Base-by-base conservation (phyloP, 23 red algal genomes). In the Chondrus crispus region DNA sequence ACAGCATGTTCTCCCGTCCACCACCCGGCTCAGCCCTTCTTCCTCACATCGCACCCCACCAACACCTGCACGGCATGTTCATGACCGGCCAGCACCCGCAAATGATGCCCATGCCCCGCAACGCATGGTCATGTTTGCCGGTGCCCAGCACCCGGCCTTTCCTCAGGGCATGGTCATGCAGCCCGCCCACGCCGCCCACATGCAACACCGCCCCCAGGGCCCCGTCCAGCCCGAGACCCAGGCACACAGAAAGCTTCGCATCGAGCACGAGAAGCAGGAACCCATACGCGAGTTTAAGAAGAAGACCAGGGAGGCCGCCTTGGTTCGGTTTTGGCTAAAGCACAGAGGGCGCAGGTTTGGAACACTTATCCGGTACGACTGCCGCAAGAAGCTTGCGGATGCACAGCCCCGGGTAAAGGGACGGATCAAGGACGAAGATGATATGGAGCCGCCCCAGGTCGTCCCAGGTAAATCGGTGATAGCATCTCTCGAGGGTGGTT, bases 281-380 rank as follows among this genome's bases (percentile, higher is more conserved):
- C 90, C 88, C 11, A 88, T 82, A n/a, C 47, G 82, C 20, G 89
- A 97, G 52, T 97, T 97, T 53, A 97, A 97, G 84, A 92, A 97
- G 81, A 97, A 89, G 48, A 93, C 92, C 0, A 36, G 95, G 4
- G 88, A 97, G 66, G 95, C 95, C 28, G 95, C 95, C 4, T 80
- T 97, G 1, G 83, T 97, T 13, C 95, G 95, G 32, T 97, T 93
- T 69, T 79, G 95, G 3, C 95, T 94, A 70, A 97, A 97, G 88
- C 46, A 84, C 39, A 57, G 77, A 54, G 95, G 94, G 13, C 41
- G 95, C 24, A 45, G 87, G 48, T 97, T 94, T 52, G 91, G 80
- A 13, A 97, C 93, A 55, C 68, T 93, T 37, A 92, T 97, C 24
- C 51, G 95, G 9, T 97, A 97, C 51, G 76, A 88, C 10, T 93